phyloP scores from a whole-genome alignment of 2,329 filamentous ascomycete genomes.

The Dichotomopilus funicola region DNA sequence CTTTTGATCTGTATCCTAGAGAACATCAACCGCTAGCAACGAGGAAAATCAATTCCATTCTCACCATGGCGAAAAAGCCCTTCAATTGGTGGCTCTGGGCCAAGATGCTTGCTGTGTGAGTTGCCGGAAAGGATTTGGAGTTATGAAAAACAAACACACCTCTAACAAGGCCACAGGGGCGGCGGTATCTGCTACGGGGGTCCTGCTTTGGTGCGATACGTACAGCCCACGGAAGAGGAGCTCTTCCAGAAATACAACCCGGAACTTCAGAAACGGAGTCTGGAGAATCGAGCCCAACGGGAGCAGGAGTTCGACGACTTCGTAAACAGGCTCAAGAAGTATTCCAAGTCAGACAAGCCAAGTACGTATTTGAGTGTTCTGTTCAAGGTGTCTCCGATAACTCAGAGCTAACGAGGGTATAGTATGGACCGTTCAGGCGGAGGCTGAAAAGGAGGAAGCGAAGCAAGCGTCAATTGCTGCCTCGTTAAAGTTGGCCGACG shows the following conservation, averaged over 20 bases:
- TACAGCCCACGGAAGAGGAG: conserved; percentile 83
- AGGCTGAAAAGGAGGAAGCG: conserved; percentile 41
- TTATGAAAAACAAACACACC: neutral
- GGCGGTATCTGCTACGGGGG: conserved; percentile 70
- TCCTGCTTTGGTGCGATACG: conserved; percentile 72
- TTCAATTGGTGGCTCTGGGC: conserved; percentile 52
- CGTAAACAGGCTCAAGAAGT: conserved; percentile 74
- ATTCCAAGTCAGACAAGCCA: conserved; percentile 84
- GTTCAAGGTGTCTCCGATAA: neutral
- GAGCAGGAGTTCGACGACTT: conserved; percentile 89
- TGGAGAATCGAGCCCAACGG: conserved; percentile 69
- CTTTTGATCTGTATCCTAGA: neutral
- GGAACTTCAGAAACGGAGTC: conserved; percentile 79
- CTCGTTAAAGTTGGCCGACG: conserved; percentile 33
- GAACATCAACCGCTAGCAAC: neutral
- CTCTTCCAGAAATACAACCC: conserved; percentile 89
- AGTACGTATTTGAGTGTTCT: conserved; percentile 50
- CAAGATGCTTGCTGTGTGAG: conserved; percentile 68
- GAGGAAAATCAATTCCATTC: too few species aligned
- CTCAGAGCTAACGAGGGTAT: neutral
- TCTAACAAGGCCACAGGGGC: conserved; percentile 48
- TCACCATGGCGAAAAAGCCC: conserved; percentile 35
- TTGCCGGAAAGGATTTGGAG: conserved; percentile 6
- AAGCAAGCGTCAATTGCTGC: conserved; percentile 33
- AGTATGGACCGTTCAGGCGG: conserved; percentile 46